Conservation (phyloP, 192 early-diverging fungal species). For the Phycomyces blakesleeanus region DNA sequence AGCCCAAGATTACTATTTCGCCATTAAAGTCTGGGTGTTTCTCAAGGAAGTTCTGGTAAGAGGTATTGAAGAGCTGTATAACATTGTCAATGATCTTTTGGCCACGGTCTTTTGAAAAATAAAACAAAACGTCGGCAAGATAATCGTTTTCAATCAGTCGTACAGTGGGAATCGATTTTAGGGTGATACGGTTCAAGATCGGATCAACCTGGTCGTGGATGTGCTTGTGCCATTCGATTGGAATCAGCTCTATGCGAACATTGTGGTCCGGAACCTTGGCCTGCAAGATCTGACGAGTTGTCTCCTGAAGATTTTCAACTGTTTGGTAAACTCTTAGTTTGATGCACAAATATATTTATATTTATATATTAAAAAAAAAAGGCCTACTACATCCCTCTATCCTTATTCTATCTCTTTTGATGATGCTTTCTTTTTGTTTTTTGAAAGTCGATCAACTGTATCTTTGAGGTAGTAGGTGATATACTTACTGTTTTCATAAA, state of each 20-base stretch:
- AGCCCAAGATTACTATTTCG: slow-evolving; percentile 54
- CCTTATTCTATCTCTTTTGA: too few relatives aligned
- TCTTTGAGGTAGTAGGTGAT: too few relatives aligned
- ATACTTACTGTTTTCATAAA: slow-evolving; percentile 38
- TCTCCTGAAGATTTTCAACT: slow-evolving; percentile 38
- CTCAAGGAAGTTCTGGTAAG: slow-evolving; percentile 50
- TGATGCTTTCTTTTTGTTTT: too few relatives aligned
- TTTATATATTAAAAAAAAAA: too few relatives aligned
- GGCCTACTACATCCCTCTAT: too few relatives aligned
- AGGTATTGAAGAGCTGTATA: slow-evolving; percentile 30
- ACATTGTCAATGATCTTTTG: slow-evolving; percentile 34
- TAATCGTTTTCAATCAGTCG: slow-evolving; percentile 41
- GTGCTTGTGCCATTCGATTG: slow-evolving; percentile 38
- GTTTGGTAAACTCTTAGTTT: background rate
- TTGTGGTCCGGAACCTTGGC: slow-evolving; percentile 35
- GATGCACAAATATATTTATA: too few relatives aligned
- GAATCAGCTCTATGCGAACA: slow-evolving; percentile 36
- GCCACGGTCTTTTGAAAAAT: slow-evolving; percentile 36
- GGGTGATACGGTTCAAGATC: slow-evolving; percentile 30
- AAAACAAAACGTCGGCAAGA: slow-evolving; percentile 35
- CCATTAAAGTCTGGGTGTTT: slow-evolving; percentile 61
- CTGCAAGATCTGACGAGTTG: slow-evolving; percentile 35
- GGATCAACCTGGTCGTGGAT: slow-evolving; percentile 36
- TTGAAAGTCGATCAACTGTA: too few relatives aligned
- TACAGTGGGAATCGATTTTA: slow-evolving; percentile 40